Conservation (phyloP, 129 eudicot genomes). For the Pittosporum tobira region DNA sequence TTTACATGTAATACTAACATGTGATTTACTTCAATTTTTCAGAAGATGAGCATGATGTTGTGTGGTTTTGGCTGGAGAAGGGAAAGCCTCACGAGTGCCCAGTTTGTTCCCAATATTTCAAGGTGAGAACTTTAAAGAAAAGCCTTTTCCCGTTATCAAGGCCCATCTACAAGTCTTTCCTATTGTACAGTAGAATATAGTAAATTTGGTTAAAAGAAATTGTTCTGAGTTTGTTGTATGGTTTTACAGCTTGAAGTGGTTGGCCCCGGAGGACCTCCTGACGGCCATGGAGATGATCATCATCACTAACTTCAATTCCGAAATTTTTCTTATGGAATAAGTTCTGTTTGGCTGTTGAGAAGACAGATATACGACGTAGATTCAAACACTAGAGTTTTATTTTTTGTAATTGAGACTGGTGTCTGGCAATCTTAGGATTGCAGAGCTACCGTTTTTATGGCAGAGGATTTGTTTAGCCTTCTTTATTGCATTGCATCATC, state of each 20-base stretch:
- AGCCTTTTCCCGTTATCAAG: too few relatives aligned
- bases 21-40: conserved; percentile 2
- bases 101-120: conserved; percentile 31
- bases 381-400: not conserved
- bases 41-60: conserved; percentile 41
- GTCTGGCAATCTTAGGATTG: not conserved
- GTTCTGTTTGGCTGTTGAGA: conserved; percentile 11
- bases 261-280: conserved; percentile 32
- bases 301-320: conserved; percentile 17
- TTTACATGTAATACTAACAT: not conserved
- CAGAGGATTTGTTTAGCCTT: not conserved
- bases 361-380: conserved; percentile 7
- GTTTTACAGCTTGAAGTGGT: conserved; percentile 32
- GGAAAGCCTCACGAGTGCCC: conserved; percentile 25
- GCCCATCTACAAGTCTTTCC: not conserved
- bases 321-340: conserved; percentile 10
- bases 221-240: not conserved
- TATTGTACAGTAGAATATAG: not conserved
- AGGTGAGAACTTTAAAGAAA: conserved; percentile 10
- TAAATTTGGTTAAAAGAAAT: not conserved
- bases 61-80: conserved; percentile 38
- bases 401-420: not conserved
- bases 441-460: not conserved
- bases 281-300: conserved; percentile 21
- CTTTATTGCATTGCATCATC: not conserved